These are phyloP conservation scores for Blechomonas ayalai DNA, from an alignment of 208 protist species.

Conservation along the genomic window DNA sequence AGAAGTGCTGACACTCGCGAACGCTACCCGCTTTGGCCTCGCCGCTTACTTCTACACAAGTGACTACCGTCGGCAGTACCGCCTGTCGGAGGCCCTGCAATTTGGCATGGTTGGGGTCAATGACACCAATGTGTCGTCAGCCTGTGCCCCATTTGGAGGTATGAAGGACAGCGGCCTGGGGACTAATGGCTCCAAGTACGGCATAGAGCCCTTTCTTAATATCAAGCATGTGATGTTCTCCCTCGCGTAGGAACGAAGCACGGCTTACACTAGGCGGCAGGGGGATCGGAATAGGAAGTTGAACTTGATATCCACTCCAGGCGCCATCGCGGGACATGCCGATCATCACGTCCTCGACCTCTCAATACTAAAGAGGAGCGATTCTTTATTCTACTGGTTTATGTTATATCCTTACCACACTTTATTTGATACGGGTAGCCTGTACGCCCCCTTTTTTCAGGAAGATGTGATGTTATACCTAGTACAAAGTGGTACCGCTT, in stretches of 20 bases:
- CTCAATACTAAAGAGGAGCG: too few species aligned
- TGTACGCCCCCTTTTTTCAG: too few species aligned
- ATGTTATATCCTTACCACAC: too few species aligned
- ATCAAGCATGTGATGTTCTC: conserved; percentile 79
- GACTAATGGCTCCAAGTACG: conserved; percentile 84
- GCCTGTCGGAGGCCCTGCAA: conserved; percentile 45
- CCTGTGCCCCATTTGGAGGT: conserved; percentile 81
- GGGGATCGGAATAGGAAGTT: too few species aligned
- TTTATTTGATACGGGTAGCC: too few species aligned
- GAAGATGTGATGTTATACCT: too few species aligned
- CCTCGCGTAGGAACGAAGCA: conserved; percentile 28
- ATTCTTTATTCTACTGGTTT: too few species aligned
- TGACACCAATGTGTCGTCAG: conserved; percentile 44
- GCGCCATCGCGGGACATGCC: too few species aligned
- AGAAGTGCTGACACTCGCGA: conserved; percentile 68
- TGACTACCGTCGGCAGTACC: conserved; percentile 62
- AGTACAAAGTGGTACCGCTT: too few species aligned
- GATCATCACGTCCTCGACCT: too few species aligned
- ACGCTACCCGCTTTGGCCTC: conserved; percentile 69
- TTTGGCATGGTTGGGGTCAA: conserved; percentile 88
- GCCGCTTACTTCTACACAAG: conserved; percentile 71
- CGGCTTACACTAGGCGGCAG: too few species aligned
- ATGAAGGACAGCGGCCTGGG: conserved; percentile 88
- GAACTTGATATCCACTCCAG: too few species aligned
- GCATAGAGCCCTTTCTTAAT: conserved; percentile 80